Evolutionary conservation across 192 early-diverging fungal genomes (phyloP).

Genomic region (Backusella psychrophila): DNA sequence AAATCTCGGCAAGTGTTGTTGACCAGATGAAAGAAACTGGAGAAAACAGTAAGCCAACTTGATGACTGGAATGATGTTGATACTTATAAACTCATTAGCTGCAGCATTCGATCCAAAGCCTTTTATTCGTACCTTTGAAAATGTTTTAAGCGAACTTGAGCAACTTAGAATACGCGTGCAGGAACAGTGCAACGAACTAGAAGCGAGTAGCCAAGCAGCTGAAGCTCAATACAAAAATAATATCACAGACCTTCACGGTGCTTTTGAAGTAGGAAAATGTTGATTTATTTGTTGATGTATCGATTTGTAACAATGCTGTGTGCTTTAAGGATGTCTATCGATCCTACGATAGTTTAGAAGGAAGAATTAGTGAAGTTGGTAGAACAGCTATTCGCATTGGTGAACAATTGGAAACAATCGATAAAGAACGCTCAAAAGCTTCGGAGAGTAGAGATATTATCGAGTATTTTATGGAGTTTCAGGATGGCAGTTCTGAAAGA

Average conservation of each 20-base stretch:
- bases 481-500: slow-evolving; percentile 65
- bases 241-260: slow-evolving; percentile 72
- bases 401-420: slow-evolving; percentile 96
- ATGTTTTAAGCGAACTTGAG: slow-evolving; percentile 79
- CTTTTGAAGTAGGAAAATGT: slow-evolving; percentile 65
- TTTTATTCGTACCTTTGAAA: slow-evolving; percentile 90
- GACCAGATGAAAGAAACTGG: slow-evolving; percentile 16
- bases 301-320: neutral
- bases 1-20: slow-evolving; percentile 26
- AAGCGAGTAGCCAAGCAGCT: slow-evolving; percentile 70
- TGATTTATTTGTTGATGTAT: neutral
- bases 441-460: slow-evolving; percentile 89
- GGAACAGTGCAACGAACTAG: slow-evolving; percentile 82
- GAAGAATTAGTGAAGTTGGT: slow-evolving; percentile 87
- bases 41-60: slow-evolving; percentile 13
- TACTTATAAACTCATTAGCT: neutral
- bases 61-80: neutral
- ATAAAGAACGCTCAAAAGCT: slow-evolving; percentile 86
- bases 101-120: slow-evolving; percentile 84
- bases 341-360: slow-evolving; percentile 86
- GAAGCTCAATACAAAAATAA: slow-evolving; percentile 76
- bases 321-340: slow-evolving; percentile 71
- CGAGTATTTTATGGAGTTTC: slow-evolving; percentile 92
- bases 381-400: slow-evolving; percentile 96
- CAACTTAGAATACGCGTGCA: slow-evolving; percentile 74